Evolutionary conservation across 176 grass and related monocot species (phyloP).

Genomic region (Elaeis guineensis): DNA sequence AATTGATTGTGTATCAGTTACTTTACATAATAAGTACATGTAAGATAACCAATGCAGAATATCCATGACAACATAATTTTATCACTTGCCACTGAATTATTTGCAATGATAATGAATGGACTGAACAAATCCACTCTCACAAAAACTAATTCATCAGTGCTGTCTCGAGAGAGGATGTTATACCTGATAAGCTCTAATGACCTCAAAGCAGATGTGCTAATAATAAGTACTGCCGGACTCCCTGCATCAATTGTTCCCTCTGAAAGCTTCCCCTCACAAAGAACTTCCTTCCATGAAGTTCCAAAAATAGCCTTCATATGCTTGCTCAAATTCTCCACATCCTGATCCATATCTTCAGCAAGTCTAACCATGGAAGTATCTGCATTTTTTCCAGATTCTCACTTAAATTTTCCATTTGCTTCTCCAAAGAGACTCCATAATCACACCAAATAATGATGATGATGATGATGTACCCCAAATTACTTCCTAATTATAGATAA

Average conservation of each 20-base stretch:
- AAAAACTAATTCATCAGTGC: no score
- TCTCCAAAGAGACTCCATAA: neutral
- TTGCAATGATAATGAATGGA: no score
- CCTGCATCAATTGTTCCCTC: conserved; percentile 34
- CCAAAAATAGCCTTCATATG: conserved; percentile 67
- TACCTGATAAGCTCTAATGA: conserved; percentile 87
- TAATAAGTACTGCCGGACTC: conserved; percentile 55
- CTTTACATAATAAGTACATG: no score
- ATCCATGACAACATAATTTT: no score
- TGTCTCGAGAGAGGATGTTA: neutral
- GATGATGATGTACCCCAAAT: no score
- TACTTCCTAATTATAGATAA: no score
- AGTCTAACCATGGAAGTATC: conserved; percentile 66
- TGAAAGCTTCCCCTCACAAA: conserved; percentile 39
- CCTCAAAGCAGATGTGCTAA: conserved; percentile 67
- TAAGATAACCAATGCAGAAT: no score
- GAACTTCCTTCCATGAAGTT: conserved; percentile 48
- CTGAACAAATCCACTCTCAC: no score
- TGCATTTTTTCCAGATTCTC: conserved; percentile 10
- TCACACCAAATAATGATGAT: neutral
- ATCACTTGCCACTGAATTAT: no score
- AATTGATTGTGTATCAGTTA: neutral
- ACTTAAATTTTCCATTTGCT: neutral
- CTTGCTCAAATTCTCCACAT: conserved; percentile 48
- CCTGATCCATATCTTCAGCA: conserved; percentile 48